Evolutionary conservation across 257 asterid genomes (phyloP).

Genomic region (Buddleja alternifolia): DNA sequence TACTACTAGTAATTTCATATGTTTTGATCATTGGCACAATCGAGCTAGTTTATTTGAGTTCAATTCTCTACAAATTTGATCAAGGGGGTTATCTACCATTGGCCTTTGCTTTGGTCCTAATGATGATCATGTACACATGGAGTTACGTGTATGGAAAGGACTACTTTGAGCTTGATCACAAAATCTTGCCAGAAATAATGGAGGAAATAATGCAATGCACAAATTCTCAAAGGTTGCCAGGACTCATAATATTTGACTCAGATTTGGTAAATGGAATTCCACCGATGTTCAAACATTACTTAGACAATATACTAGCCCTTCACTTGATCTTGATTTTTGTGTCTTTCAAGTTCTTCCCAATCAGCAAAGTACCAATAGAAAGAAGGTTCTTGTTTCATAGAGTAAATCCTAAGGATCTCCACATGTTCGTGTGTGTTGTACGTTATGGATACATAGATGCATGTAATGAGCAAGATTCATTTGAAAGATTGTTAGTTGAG

Average conservation of each 20-base stretch:
- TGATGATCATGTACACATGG: conserved; percentile 57
- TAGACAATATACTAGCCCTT: conserved; percentile 50
- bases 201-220: conserved; percentile 28
- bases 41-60: conserved; percentile 50
- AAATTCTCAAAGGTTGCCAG: conserved; percentile 38
- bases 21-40: conserved; percentile 37
- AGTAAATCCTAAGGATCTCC: conserved; percentile 46
- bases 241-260: conserved; percentile 60
- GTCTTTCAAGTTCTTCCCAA: conserved; percentile 54
- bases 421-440: conserved; percentile 55
- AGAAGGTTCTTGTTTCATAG: conserved; percentile 56
- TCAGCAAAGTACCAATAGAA: conserved; percentile 50
- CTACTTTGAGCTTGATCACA: conserved; percentile 51
- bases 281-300: conserved; percentile 62
- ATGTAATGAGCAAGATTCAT: conserved; percentile 40
- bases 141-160: conserved; percentile 47
- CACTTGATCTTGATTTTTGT: conserved; percentile 60
- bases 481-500: conserved; percentile 45
- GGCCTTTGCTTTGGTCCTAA: conserved; percentile 42
- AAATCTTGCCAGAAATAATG: conserved; percentile 43
- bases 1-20: conserved; percentile 36
- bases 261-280: conserved; percentile 76
- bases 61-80: conserved; percentile 58
- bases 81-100: conserved; percentile 64
- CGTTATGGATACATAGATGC: conserved; percentile 63